Evolutionary conservation across 2,329 filamentous ascomycete genomes (phyloP).

Genomic region (Fonsecaea nubica): DNA sequence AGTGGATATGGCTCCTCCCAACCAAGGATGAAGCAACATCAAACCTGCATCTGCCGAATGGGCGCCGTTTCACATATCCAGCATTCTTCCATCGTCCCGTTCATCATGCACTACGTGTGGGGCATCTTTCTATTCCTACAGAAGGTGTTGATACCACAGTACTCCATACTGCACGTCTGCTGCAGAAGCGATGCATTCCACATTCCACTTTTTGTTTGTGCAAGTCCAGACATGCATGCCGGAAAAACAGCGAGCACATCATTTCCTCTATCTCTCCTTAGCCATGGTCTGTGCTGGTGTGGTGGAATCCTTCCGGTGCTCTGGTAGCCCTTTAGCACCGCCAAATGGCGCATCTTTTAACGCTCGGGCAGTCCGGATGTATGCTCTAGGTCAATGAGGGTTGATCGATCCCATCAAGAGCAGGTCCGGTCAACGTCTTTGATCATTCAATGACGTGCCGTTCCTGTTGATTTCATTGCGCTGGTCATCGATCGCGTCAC

Average conservation of each 20-base stretch:
- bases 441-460: background rate
- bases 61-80: constrained; percentile 1
- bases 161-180: background rate
- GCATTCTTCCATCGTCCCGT: background rate
- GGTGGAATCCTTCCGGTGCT: background rate
- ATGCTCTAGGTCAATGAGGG: background rate
- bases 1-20: background rate
- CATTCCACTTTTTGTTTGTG: background rate
- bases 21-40: background rate
- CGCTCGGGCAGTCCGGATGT: background rate
- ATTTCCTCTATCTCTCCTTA: background rate
- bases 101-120: background rate
- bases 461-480: background rate
- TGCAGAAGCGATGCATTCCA: background rate
- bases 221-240: background rate
- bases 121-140: background rate
- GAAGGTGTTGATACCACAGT: background rate
- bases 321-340: background rate
- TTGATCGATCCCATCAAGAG: background rate
- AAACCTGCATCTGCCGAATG: background rate
- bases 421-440: background rate
- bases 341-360: constrained; percentile 1
- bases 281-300: background rate
- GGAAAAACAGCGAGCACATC: constrained; percentile 1
- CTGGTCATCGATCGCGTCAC: background rate